Evolutionary conservation across 805 yeast genomes (phyloP).

Genomic region (Candida pseudoglaebosa): DNA sequence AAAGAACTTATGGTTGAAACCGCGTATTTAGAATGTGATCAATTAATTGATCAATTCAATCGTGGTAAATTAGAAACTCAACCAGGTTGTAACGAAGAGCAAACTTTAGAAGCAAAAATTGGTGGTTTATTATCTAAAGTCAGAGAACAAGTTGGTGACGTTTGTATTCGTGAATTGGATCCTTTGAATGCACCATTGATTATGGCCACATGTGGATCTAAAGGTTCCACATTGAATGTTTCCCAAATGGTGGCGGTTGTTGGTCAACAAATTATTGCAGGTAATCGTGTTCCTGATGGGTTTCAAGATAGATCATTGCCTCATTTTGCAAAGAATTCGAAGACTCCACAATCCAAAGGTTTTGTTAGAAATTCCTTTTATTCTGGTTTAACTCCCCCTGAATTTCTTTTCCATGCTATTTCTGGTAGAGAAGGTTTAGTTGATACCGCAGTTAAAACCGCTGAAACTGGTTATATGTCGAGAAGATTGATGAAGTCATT

Average conservation of each 20-base stretch:
- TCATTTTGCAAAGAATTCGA: constrained; percentile 92
- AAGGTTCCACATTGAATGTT: constrained; percentile 95
- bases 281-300: constrained; percentile 99
- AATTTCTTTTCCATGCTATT: constrained; percentile 95
- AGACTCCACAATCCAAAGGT: constrained; percentile 97
- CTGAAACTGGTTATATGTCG: constrained; percentile 98
- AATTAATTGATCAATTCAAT: constrained; percentile 71
- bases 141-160: constrained; percentile 98
- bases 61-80: constrained; percentile 92
- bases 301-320: constrained; percentile 98
- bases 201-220: constrained; percentile 99
- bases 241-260: constrained; percentile 99
- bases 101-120: constrained; percentile 94
- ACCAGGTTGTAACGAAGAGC: constrained; percentile 99
- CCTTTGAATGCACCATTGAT: constrained; percentile 91
- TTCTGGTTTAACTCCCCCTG: constrained; percentile 94
- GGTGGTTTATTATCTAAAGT: constrained; percentile 95
- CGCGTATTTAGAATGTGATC: constrained; percentile 90
- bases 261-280: constrained; percentile 97
- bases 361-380: constrained; percentile 94
- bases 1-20: constrained; percentile 87
- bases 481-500: constrained; percentile 96
- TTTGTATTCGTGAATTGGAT: constrained; percentile 88
- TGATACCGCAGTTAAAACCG: constrained; percentile 98
- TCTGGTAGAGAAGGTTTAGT: constrained; percentile 99